These are phyloP conservation scores for Aphelidium insulamus DNA, from an alignment of 371 early-diverging fungal genomes.

Conservation along the genomic window DNA sequence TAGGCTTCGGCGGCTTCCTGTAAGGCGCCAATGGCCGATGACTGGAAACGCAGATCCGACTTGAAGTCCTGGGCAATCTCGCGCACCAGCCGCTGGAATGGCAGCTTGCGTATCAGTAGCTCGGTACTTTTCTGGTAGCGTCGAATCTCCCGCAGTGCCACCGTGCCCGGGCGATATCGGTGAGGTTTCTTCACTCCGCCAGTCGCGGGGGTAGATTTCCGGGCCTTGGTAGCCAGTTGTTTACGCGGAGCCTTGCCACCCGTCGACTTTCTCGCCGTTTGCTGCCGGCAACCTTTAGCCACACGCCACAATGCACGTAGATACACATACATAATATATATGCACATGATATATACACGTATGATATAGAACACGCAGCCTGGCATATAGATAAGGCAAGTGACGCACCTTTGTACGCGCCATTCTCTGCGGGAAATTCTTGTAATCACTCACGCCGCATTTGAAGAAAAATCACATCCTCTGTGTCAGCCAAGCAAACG, in stretches of 20 bases:
- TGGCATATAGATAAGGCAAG: too few relatives aligned
- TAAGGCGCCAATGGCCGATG: conserved; percentile 88
- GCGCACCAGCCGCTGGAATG: conserved; percentile 94
- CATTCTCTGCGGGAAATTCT: conserved; percentile 26
- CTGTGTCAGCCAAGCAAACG: too few relatives aligned
- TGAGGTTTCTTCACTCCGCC: too few relatives aligned
- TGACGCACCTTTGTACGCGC: conserved; percentile 70
- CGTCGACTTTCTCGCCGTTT: conserved; percentile 63
- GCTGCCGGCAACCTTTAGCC: too few relatives aligned
- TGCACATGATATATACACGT: too few relatives aligned
- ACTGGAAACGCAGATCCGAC: conserved; percentile 95
- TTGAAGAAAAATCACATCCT: too few relatives aligned
- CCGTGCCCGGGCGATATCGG: conserved; percentile 45
- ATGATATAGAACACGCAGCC: too few relatives aligned
- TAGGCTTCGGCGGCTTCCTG: conserved; percentile 98
- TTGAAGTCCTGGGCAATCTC: conserved; percentile 93
- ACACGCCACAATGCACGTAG: too few relatives aligned
- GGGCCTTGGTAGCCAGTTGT: conserved; percentile 59
- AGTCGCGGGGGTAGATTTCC: too few relatives aligned
- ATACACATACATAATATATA: too few relatives aligned
- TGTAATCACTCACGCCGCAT: too few relatives aligned
- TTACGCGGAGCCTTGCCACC: conserved; percentile 73
- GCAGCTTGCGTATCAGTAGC: conserved; percentile 90
- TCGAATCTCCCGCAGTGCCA: conserved; percentile 91
- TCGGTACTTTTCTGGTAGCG: conserved; percentile 96